Percentiles rank a stretch among this genome's conserved stretches.
Conservation (phyloP, 495 filamentous ascomycete species). For the Aspergillus sclerotioniger region DNA sequence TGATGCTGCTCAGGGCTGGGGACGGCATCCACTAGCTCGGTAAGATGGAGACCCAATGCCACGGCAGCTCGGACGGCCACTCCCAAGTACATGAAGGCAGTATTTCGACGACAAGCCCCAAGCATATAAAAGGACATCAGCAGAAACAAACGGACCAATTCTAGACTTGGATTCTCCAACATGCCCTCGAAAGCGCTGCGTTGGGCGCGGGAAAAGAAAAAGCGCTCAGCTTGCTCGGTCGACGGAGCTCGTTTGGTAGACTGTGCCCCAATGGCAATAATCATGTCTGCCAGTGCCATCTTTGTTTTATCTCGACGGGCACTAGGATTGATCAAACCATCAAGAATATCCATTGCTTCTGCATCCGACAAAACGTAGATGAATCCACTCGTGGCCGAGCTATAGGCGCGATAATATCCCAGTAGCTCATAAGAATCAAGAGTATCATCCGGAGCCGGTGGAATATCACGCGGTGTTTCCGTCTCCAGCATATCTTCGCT, state of each 20-base stretch:
- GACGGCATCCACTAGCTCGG: not conserved
- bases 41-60: slow-evolving; percentile 40
- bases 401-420: slow-evolving; percentile 29
- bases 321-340: slow-evolving; percentile 12
- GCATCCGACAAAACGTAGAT: slow-evolving; percentile 24
- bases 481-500: slow-evolving; percentile 44
- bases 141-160: slow-evolving; percentile 39
- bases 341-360: slow-evolving; percentile 14
- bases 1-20: not conserved
- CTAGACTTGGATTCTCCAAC: slow-evolving; percentile 43
- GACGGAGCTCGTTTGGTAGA: slow-evolving; percentile 26
- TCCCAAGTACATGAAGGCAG: slow-evolving; percentile 50
- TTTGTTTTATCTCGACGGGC: slow-evolving; percentile 22
- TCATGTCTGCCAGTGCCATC: slow-evolving; percentile 34
- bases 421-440: slow-evolving; percentile 22
- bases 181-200: slow-evolving; percentile 35
- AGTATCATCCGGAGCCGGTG: slow-evolving; percentile 25
- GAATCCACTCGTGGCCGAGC: slow-evolving; percentile 36
- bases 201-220: slow-evolving; percentile 42
- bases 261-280: slow-evolving; percentile 45
- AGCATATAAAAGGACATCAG: slow-evolving; percentile 50
- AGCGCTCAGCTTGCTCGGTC: slow-evolving; percentile 25
- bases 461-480: slow-evolving; percentile 32
- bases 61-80: slow-evolving; percentile 44
- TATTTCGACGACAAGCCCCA: slow-evolving; percentile 46